Evolutionary conservation across 148 eudicot genomes (phyloP).

Genomic region (Amaranthus cruentus): DNA sequence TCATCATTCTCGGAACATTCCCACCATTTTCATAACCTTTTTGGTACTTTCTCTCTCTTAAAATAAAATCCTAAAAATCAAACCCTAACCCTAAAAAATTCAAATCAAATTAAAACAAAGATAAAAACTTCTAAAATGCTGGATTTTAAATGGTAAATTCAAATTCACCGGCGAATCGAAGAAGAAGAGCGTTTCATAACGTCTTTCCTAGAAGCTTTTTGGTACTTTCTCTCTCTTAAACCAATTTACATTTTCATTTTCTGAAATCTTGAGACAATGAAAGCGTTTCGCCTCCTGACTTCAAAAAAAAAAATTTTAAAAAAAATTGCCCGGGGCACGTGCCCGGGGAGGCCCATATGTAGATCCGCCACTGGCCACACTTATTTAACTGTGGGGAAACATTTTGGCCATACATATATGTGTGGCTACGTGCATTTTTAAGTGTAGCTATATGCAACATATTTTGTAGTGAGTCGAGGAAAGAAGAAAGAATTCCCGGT

Average conservation of each 20-base stretch:
- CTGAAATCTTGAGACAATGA: not conserved
- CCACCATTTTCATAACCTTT: constrained; percentile 20
- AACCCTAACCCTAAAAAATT: constrained; percentile 19
- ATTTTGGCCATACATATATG: too few relatives aligned
- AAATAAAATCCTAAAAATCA: constrained; percentile 3
- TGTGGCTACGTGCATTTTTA: too few relatives aligned
- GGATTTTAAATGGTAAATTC: constrained; percentile 40
- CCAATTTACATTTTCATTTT: not conserved
- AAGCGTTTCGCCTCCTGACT: too few relatives aligned
- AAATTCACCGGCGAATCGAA: constrained; percentile 14
- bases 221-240: constrained; percentile 24
- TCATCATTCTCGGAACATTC: constrained; percentile 31
- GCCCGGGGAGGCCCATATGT: too few relatives aligned
- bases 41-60: too few relatives aligned
- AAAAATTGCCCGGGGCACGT: too few relatives aligned
- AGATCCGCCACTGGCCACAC: too few relatives aligned
- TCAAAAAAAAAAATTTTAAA: too few relatives aligned
- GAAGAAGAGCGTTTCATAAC: constrained; percentile 36
- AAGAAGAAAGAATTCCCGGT: constrained; percentile 16
- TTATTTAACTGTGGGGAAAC: too few relatives aligned
- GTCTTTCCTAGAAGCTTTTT: constrained; percentile 22
- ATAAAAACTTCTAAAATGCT: constrained; percentile 21
- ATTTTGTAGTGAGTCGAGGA: too few relatives aligned
- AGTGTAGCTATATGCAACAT: too few relatives aligned
- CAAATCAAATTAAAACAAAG: not conserved